Evolutionary conservation across 1,284 basidiomycete genomes (phyloP).

Genomic region (Ganoderma leucocontextum): DNA sequence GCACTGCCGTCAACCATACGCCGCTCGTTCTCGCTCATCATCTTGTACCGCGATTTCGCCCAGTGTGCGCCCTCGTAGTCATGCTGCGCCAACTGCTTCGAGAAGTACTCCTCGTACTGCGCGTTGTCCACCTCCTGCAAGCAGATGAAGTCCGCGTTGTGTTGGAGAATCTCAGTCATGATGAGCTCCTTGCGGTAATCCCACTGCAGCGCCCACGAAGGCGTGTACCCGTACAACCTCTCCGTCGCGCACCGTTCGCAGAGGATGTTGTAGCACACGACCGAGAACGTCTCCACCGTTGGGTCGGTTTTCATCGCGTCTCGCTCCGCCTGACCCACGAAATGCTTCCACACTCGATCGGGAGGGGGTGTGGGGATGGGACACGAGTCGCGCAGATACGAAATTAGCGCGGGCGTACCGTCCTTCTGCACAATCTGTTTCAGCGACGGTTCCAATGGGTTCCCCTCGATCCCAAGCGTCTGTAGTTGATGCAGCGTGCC

Average conservation of each 20-base stretch:
- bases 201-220: slow-evolving; percentile 96
- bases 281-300: slow-evolving; percentile 76
- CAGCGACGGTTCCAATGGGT: slow-evolving; percentile 85
- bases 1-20: slow-evolving; percentile 96
- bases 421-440: slow-evolving; percentile 92
- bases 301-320: slow-evolving; percentile 65
- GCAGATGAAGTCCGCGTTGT: slow-evolving; percentile 92
- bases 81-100: slow-evolving; percentile 76
- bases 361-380: slow-evolving; percentile 87
- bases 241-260: slow-evolving; percentile 93
- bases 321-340: slow-evolving; percentile 76
- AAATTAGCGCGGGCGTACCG: slow-evolving; percentile 88
- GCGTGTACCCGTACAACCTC: slow-evolving; percentile 95
- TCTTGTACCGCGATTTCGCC: slow-evolving; percentile 95
- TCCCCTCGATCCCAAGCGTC: slow-evolving; percentile 95
- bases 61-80: slow-evolving; percentile 95
- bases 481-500: slow-evolving; percentile 94
- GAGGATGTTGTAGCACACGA: slow-evolving; percentile 95
- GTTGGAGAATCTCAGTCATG: slow-evolving; percentile 85
- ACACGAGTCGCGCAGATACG: slow-evolving; percentile 89
- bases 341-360: slow-evolving; percentile 82
- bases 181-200: slow-evolving; percentile 94
- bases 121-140: slow-evolving; percentile 94
- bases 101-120: slow-evolving; percentile 95
- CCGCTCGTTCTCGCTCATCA: slow-evolving; percentile 90